Evolutionary conservation across 352 stramenopile genomes (phyloP).

Genomic region (Globisporangium heterothallicum): DNA sequence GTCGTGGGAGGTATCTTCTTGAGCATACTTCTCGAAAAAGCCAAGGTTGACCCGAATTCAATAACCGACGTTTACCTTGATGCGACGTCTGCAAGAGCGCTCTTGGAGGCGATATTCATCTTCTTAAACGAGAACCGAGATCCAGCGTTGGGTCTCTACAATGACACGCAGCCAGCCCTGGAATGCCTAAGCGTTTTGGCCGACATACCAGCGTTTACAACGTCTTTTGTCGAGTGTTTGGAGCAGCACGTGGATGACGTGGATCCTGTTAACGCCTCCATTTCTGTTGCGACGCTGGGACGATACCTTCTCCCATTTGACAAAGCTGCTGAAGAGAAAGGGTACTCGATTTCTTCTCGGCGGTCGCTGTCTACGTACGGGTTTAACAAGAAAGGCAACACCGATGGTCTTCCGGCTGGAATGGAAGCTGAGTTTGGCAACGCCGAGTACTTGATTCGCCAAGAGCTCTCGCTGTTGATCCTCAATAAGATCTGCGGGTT

Average conservation of each 20-base stretch:
- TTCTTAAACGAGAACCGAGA: slow-evolving; percentile 81
- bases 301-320: slow-evolving; percentile 76
- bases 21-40: slow-evolving; percentile 60
- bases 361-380: slow-evolving; percentile 72
- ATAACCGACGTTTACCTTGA: slow-evolving; percentile 57
- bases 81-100: slow-evolving; percentile 42
- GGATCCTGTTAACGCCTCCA: slow-evolving; percentile 57
- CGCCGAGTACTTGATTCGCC: slow-evolving; percentile 63
- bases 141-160: slow-evolving; percentile 68
- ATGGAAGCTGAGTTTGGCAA: slow-evolving; percentile 78
- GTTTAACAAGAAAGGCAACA: slow-evolving; percentile 49
- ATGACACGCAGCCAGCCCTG: slow-evolving; percentile 63
- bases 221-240: slow-evolving; percentile 55
- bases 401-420: slow-evolving; percentile 19
- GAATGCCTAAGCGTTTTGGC: slow-evolving; percentile 68
- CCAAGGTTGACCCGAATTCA: slow-evolving; percentile 20
- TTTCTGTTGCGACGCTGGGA: slow-evolving; percentile 69
- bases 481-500: slow-evolving; percentile 80
- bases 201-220: slow-evolving; percentile 49
- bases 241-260: slow-evolving; percentile 57
- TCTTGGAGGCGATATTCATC: slow-evolving; percentile 60
- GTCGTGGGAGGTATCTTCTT: slow-evolving; percentile 70
- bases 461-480: slow-evolving; percentile 71
- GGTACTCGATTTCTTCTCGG: slow-evolving; percentile 70
- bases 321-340: slow-evolving; percentile 33